A percentile compares a stretch with the other conserved stretches of the same genome.
Evolutionary conservation across 2,329 filamentous ascomycete genomes (phyloP).

Genomic region (Plenodomus lindquistii): DNA sequence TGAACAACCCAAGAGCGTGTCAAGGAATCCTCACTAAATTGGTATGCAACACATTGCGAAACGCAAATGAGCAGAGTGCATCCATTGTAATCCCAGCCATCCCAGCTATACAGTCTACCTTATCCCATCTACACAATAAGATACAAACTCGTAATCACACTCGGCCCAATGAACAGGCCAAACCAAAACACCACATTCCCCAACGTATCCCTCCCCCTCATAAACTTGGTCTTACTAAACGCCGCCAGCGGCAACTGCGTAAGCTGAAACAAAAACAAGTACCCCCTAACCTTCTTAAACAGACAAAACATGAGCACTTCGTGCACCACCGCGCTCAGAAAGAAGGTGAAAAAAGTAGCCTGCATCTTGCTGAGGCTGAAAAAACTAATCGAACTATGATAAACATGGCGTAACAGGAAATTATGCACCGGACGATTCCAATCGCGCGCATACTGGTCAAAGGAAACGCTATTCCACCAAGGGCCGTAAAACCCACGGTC

Average conservation of each 20-base stretch:
- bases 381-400: constrained; percentile 75
- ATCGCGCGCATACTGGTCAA: constrained; percentile 78
- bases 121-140: constrained; percentile 47
- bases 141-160: constrained; percentile 60
- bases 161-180: constrained; percentile 76
- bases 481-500: constrained; percentile 69
- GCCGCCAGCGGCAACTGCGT: constrained; percentile 71
- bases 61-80: no score
- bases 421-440: constrained; percentile 84
- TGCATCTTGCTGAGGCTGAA: constrained; percentile 70
- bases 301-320: constrained; percentile 81
- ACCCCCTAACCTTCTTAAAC: constrained; percentile 76
- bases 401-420: constrained; percentile 77
- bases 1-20: no score
- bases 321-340: constrained; percentile 71
- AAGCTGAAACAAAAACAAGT: constrained; percentile 74
- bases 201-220: constrained; percentile 64
- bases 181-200: constrained; percentile 80
- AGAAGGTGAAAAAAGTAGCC: constrained; percentile 76
- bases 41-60: no score
- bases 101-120: no score
- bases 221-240: constrained; percentile 67
- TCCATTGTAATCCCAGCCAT: not conserved
- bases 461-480: constrained; percentile 60
- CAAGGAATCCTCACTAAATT: no score